Conservation (phyloP, 257 asterid genomes). For the Nicotiana sylvestris region DNA sequence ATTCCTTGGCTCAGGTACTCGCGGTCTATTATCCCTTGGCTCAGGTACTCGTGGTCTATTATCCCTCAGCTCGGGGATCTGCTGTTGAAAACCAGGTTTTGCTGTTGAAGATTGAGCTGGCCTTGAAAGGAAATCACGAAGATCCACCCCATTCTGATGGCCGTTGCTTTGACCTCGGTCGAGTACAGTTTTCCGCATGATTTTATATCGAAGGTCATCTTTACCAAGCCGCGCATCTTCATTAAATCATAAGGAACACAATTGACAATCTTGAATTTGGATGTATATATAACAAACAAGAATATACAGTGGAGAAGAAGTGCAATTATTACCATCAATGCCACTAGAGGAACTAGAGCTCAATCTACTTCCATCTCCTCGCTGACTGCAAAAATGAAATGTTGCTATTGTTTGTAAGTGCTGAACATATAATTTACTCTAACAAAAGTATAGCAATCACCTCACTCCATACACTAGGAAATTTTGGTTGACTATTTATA, state of each 20-base stretch:
- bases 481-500: not conserved
- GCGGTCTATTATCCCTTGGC: conserved; percentile 18
- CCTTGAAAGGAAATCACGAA: conserved; percentile 76
- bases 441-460: not conserved
- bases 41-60: not conserved
- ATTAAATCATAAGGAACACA: conserved; percentile 23
- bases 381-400: conserved; percentile 49
- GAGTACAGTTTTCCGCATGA: conserved; percentile 42
- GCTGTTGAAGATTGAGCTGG: conserved; percentile 69
- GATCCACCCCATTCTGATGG: conserved; percentile 57
- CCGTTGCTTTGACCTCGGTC: conserved; percentile 41
- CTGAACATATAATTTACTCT: not conserved
- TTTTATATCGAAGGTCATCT: conserved; percentile 81
- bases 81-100: conserved; percentile 30
- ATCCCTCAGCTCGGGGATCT: conserved; percentile 27
- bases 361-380: conserved; percentile 40
- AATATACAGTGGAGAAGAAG: conserved; percentile 14
- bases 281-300: conserved; percentile 13
- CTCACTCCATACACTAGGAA: not conserved
- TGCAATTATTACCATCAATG: conserved; percentile 47
- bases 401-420: not conserved
- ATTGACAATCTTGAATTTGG: conserved; percentile 11
- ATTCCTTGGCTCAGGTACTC: conserved; percentile 17
- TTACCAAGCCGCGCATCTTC: conserved; percentile 51
- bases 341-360: conserved; percentile 25